Evolutionary conservation across 176 grass and related monocot species (phyloP), one percentile per base, ranked within the genome.

Genomic region (Poa annua): DNA sequence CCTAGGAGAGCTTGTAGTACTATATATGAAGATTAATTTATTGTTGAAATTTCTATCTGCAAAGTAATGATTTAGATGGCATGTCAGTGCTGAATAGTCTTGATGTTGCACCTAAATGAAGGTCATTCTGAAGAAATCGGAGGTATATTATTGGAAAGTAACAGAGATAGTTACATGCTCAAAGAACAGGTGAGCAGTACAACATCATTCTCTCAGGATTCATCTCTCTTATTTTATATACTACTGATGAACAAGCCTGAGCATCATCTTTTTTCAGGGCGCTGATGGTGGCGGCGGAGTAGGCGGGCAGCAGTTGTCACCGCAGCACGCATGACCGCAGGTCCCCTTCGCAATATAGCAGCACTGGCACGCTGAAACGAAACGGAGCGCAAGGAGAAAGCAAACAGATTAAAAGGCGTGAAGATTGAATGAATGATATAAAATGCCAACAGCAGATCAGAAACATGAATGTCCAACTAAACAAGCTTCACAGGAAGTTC

Each of bases 291-390:
- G 84, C 0, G 77, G 81, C 0, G 85, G 78, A 42, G 42, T 16
- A 54, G 75, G 80, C 0, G 66, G 79, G 68, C 93, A 88, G 65
- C 90, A 92, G 82, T 84, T 88, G 26, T 90, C 39, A 0, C 93
- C 82, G 7, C 90, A 88, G 85, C 85, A 95, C 32, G 87, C 82
- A 19, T 89, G 87, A 63, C 90, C 74, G 26, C 90, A 94, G 42
- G 87, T 92, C 77, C 67, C 75, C 17, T 22, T 75, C 8, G 86
- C 84, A 25, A 94, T 56, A 83, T 81, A 91, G 71, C 92, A 92
- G 76, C 89, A 94, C 38, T 56, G 72, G 77, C 92, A 94, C 7
- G 84, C 89, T 92, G 82, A 70, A 69, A 85, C 8, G 7, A 49
- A 56, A 85, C 6, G 7, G 54, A 79, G 63, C 3, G 20, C 22